phyloP scores from a whole-genome alignment of 805 yeast species.

The Komagataella ulmi region DNA sequence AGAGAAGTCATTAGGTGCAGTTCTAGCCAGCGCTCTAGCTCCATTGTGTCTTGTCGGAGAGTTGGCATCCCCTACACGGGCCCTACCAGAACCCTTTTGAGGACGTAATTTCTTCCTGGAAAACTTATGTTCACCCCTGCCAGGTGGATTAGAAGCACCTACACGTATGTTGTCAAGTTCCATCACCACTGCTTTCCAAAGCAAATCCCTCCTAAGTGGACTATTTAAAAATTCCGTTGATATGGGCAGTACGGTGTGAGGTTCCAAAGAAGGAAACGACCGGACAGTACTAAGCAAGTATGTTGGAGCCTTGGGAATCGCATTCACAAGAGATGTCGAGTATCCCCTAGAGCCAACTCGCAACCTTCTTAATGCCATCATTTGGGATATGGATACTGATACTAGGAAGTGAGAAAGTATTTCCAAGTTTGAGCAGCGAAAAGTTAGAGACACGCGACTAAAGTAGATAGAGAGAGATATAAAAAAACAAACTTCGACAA shows the following conservation, averaged over 20 bases:
- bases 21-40: constrained; percentile 78
- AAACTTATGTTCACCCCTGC: constrained; percentile 77
- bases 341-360: background rate
- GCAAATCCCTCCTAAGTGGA: constrained; percentile 78
- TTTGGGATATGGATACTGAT: background rate
- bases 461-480: background rate
- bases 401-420: too few relatives aligned
- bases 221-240: constrained; percentile 55
- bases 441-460: background rate
- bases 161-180: constrained; percentile 86
- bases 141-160: constrained; percentile 78
- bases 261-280: constrained; percentile 84
- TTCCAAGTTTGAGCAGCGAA: too few relatives aligned
- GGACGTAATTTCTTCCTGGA: constrained; percentile 72
- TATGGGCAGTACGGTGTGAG: constrained; percentile 63
- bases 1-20: constrained; percentile 82
- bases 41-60: constrained; percentile 88
- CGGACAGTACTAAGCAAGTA: constrained; percentile 70
- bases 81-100: constrained; percentile 91
- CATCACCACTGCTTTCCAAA: constrained; percentile 89
- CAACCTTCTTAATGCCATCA: background rate
- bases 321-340: constrained; percentile 9
- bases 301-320: constrained; percentile 37
- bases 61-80: constrained; percentile 92
- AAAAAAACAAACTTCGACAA: too few relatives aligned